Base-by-base conservation (phyloP, 306 rosid genomes). In the Carpinus viminea region DNA sequence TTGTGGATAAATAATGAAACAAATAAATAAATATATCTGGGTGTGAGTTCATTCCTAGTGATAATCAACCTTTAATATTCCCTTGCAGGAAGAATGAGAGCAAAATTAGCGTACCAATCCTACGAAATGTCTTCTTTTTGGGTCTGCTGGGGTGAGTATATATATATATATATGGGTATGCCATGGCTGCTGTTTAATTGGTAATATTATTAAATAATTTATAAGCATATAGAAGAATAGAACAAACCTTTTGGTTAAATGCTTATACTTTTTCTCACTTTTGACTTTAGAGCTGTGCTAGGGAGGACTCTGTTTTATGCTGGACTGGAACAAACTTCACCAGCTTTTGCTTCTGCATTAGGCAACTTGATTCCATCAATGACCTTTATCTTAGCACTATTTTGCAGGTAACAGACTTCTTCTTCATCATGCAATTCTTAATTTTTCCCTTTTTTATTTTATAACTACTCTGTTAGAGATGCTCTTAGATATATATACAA, bases 121-220 rank as follows among this genome's bases (percentile, higher is more conserved):
- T 78, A 56, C 57, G 80, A 68, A 65, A 74, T 52, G 15, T 83
- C 73, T 69, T 78, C 53, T 70, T 78, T 54, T 41, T 83, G 76
- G 80, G 80, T 18, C 31, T 78, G 5, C 45, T 74, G 8, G 77
- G 80, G 74, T 78, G 53, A 51, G 83, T 68, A 26, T 11, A 41
- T 36, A 16, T 7, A 62, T 24, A 24, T 24, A 24, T 38, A 11
- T 0, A 24, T 24, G 1, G 15, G 3, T 53, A 17, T 15, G 5
- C 6, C 41, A 36, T 36, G 41, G 41, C 41, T 36, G 41, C 41
- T 36, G 5, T 36, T n/a, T n/a, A n/a, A n/a, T 36, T 3, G 3
- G 41, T 36, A 36, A 36, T 36, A 36, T 36, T 36, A 36, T 36
- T 4, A 36, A 31, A 31, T 31, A 31, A 31, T 31, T 31, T 31